phyloP scores from a whole-genome alignment of 176 grass and related monocot genomes.

The maize (Zea mays) region Zm-B73-REFERENCE-NAM-5.0 NC_050097.1:76992501-76993000 shows the following conservation, averaged over 20 bases:
- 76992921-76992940: no score
- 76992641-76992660: neutral
- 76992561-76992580: neutral
- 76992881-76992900: no score
- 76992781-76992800: no score
- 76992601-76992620: neutral
- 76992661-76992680: neutral
- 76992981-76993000: no score
- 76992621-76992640: neutral
- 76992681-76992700: neutral
- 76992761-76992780: no score
- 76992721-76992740: neutral
- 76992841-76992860: no score
- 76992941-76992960: no score
- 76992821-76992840: no score
- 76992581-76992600: neutral
- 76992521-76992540: neutral
- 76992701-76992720: neutral
- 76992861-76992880: no score
- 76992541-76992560: neutral
- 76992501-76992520: neutral
- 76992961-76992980: no score
- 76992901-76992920: no score
- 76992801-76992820: no score
- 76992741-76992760: neutral